These are phyloP conservation scores for Cyclostephanos tholiformis DNA, from an alignment of 108 stramenopile species.

Conservation along the genomic window DNA sequence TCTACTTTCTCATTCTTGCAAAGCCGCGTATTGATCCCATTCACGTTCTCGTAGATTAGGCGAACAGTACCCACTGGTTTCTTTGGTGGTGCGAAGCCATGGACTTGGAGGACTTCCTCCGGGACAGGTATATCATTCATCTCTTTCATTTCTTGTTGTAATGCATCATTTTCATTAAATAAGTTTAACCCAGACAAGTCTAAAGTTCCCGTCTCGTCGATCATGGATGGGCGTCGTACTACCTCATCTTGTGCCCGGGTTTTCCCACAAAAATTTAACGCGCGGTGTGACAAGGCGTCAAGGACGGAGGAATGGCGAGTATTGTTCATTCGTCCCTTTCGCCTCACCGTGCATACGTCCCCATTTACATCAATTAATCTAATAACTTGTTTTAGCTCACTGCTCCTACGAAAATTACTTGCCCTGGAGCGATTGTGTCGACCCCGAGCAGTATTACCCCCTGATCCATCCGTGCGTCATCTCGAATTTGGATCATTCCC, in stretches of 20 bases:
- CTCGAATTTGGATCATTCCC: neutral
- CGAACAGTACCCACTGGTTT: neutral
- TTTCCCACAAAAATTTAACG: neutral
- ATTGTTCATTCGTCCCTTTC: neutral
- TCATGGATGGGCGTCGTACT: neutral
- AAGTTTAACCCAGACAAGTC: neutral
- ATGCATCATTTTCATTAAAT: neutral
- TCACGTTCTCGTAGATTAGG: constrained; percentile 6
- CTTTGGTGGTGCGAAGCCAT: neutral
- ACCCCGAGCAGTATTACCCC: neutral
- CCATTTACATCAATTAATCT: neutral
- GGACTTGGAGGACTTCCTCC: neutral
- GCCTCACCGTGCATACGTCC: neutral
- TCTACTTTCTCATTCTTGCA: neutral
- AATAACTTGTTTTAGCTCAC: neutral
- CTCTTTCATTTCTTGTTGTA: neutral
- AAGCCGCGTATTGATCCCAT: neutral
- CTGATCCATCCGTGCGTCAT: neutral
- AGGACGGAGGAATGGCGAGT: neutral
- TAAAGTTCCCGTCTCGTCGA: constrained; percentile 3
- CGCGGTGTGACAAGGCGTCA: neutral
- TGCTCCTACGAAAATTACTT: neutral
- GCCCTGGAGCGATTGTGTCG: neutral
- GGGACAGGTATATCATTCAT: neutral
- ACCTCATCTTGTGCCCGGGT: neutral